phyloP scores from a whole-genome alignment of 2,329 filamentous ascomycete genomes.

The Coniochaeta pulveracea region DNA sequence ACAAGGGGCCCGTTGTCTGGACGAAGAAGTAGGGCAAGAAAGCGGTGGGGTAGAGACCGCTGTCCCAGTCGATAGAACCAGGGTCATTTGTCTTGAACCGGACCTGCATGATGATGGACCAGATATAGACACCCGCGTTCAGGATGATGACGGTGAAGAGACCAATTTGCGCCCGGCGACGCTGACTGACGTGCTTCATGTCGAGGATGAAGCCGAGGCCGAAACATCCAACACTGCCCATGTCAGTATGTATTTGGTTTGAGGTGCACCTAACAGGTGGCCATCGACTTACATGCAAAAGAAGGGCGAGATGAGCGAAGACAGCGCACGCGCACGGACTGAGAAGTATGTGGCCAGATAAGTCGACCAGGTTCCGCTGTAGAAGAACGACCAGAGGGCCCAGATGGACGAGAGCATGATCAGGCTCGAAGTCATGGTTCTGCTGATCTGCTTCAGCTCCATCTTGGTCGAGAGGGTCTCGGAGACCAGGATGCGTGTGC shows the following conservation, averaged over 20 bases:
- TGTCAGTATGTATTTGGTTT: constrained; percentile 9
- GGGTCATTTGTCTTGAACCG: constrained; percentile 25
- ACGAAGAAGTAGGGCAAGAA: constrained; percentile 38
- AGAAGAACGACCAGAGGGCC: constrained; percentile 25
- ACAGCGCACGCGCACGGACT: constrained; percentile 25
- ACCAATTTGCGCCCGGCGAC: constrained; percentile 32
- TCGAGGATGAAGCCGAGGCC: constrained; percentile 34
- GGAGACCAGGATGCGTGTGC: constrained; percentile 17
- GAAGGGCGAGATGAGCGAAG: constrained; percentile 32
- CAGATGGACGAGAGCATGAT: constrained; percentile 23
- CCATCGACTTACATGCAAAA: constrained; percentile 29
- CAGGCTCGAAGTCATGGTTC: constrained; percentile 16
- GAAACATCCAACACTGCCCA: constrained; percentile 27
- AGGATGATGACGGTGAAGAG: constrained; percentile 31
- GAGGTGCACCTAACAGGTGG: not conserved
- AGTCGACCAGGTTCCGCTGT: constrained; percentile 19
- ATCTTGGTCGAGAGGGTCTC: constrained; percentile 16
- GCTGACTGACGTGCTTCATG: constrained; percentile 24
- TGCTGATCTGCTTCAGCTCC: constrained; percentile 24
- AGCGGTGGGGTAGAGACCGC: constrained; percentile 25
- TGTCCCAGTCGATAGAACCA: constrained; percentile 33
- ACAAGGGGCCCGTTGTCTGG: constrained; percentile 25
- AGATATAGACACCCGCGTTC: constrained; percentile 35
- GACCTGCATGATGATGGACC: constrained; percentile 35
- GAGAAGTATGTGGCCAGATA: constrained; percentile 30